These are phyloP conservation scores for Talaromyces rugulosus DNA, from an alignment of 2,329 filamentous ascomycete species.

Conservation along the genomic window DNA sequence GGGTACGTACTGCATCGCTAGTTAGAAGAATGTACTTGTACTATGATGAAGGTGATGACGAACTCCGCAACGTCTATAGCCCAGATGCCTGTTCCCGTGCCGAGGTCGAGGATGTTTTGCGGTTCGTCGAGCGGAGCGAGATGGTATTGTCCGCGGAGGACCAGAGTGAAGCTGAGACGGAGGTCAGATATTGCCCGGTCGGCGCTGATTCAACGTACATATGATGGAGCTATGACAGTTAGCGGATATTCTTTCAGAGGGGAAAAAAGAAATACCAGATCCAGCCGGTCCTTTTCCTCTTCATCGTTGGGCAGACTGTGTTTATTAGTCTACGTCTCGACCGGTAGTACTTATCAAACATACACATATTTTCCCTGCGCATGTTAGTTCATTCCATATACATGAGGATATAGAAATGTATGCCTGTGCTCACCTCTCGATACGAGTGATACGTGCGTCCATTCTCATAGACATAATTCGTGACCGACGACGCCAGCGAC, in stretches of 20 bases:
- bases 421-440: constrained; percentile 11
- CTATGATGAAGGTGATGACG: neutral
- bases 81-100: constrained; percentile 7
- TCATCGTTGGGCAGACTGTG: constrained; percentile 20
- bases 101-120: constrained; percentile 9
- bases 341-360: neutral
- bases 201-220: neutral
- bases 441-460: constrained; percentile 31
- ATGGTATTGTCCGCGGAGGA: constrained; percentile 6
- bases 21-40: no score
- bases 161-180: neutral
- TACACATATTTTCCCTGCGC: neutral
- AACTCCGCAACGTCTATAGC: constrained; percentile 11
- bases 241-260: neutral
- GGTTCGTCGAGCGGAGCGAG: constrained; percentile 7
- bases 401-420: neutral
- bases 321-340: neutral
- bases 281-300: constrained; percentile 16
- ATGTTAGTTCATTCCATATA: neutral
- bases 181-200: neutral
- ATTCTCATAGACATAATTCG: constrained; percentile 24
- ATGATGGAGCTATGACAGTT: neutral
- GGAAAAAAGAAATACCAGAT: neutral
- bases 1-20: neutral
- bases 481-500: constrained; percentile 17